A percentile compares a stretch with the other conserved stretches of the same genome.
phyloP scores from a whole-genome alignment of 1,139 yeast genomes.

The Pichia sp. region DNA sequence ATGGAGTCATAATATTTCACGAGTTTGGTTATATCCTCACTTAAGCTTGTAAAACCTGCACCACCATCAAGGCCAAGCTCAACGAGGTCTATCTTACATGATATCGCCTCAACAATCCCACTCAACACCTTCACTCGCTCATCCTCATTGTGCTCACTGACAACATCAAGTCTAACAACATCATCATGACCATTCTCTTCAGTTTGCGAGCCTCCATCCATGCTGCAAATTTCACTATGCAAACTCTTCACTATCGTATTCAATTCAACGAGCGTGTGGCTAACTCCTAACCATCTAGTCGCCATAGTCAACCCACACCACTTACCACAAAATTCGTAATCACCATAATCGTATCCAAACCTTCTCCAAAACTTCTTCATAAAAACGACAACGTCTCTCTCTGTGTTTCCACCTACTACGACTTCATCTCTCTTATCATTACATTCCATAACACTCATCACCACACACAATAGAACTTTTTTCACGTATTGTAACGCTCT shows the following conservation, averaged over 20 bases:
- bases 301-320: conserved; percentile 7
- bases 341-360: conserved; percentile 6
- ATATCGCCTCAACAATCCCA: conserved; percentile 13
- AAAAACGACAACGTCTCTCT: no score
- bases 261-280: conserved; percentile 12
- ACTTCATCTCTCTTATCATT: neutral
- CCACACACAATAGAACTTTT: conserved; percentile 6
- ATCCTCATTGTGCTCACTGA: conserved; percentile 20
- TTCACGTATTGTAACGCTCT: conserved; percentile 5
- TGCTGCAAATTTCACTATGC: conserved; percentile 7
- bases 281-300: conserved; percentile 15
- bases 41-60: conserved; percentile 3
- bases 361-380: conserved; percentile 8
- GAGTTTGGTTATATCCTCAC: neutral
- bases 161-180: conserved; percentile 6
- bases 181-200: neutral
- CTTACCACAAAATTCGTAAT: no score
- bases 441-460: conserved; percentile 9
- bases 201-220: conserved; percentile 1
- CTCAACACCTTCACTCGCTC: conserved; percentile 14
- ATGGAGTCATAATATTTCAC: neutral
- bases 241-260: conserved; percentile 9
- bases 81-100: conserved; percentile 16
- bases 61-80: conserved; percentile 17
- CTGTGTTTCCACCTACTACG: neutral